Evolutionary conservation across 179 eudicot genomes (phyloP).

Genomic region (Camellia oleifera): DNA sequence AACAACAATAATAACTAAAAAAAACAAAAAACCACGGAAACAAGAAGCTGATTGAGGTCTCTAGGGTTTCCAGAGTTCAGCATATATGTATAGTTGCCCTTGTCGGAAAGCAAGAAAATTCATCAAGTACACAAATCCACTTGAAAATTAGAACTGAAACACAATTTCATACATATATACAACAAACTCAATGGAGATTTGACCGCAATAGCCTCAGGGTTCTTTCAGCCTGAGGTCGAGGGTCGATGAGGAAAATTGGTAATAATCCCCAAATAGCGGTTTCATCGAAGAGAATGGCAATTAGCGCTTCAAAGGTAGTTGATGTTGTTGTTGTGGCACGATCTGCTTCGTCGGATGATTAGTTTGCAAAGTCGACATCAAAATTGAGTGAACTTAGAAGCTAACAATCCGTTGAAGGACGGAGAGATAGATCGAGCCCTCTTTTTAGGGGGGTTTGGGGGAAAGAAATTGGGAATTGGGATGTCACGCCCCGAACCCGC

Average conservation of each 20-base stretch:
- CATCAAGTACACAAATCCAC: not conserved
- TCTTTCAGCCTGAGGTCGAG: constrained; percentile 20
- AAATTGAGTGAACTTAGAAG: not conserved
- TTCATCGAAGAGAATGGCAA: constrained; percentile 56
- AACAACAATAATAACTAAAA: too few relatives aligned
- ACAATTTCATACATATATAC: not conserved
- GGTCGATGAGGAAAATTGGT: constrained; percentile 39
- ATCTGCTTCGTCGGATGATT: constrained; percentile 30
- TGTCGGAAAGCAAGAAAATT: not conserved
- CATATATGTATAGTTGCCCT: too few relatives aligned
- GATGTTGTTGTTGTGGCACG: constrained; percentile 26
- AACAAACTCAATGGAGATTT: constrained; percentile 52
- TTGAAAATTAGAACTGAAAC: not conserved
- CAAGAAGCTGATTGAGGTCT: too few relatives aligned
- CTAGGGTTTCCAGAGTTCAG: too few relatives aligned
- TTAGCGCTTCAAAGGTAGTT: constrained; percentile 34
- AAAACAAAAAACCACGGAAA: too few relatives aligned
- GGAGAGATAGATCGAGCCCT: constrained; percentile 9
- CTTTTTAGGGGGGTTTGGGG: not conserved
- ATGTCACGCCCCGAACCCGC: too few relatives aligned
- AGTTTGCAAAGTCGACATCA: constrained; percentile 27
- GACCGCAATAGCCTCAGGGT: constrained; percentile 50
- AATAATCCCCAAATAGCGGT: constrained; percentile 73
- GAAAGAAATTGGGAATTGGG: not conserved
- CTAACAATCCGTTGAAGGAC: not conserved